Evolutionary conservation across 495 filamentous ascomycete genomes (phyloP).

Genomic region (Penicillium argentinense): DNA sequence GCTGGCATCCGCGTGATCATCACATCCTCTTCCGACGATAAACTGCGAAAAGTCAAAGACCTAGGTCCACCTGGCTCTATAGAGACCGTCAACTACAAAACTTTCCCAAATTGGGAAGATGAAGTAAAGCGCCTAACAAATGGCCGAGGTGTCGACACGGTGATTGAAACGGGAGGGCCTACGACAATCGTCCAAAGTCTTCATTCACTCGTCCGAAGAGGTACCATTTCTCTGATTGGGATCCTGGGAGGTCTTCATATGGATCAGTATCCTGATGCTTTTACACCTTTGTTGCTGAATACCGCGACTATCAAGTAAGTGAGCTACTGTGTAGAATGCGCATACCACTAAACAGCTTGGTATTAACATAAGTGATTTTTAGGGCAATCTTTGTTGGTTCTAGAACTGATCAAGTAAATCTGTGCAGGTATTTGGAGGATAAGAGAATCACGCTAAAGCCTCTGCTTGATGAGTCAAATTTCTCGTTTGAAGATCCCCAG

Average conservation of each 20-base stretch:
- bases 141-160: slow-evolving; percentile 10
- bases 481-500: background rate
- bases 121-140: slow-evolving; percentile 3
- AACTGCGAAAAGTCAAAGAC: background rate
- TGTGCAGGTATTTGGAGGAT: background rate
- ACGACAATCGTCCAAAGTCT: background rate
- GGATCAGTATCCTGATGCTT: background rate
- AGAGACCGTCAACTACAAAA: slow-evolving; percentile 10
- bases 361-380: background rate
- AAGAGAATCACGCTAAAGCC: background rate
- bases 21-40: slow-evolving; percentile 12
- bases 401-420: background rate
- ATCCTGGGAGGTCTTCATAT: background rate
- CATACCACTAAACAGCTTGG: background rate
- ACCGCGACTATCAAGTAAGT: background rate
- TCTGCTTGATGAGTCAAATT: background rate
- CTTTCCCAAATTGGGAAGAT: slow-evolving; percentile 5
- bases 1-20: slow-evolving; percentile 2
- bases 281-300: background rate
- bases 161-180: slow-evolving; percentile 1
- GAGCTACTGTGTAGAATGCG: too few species aligned
- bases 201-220: background rate
- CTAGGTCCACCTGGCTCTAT: background rate
- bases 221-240: background rate
- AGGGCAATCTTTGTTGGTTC: slow-evolving; percentile 1